Percentiles rank a stretch among this genome's conserved stretches.
Evolutionary conservation across 2,329 filamentous ascomycete genomes (phyloP).

Genomic region (Diaporthe vaccinii): DNA sequence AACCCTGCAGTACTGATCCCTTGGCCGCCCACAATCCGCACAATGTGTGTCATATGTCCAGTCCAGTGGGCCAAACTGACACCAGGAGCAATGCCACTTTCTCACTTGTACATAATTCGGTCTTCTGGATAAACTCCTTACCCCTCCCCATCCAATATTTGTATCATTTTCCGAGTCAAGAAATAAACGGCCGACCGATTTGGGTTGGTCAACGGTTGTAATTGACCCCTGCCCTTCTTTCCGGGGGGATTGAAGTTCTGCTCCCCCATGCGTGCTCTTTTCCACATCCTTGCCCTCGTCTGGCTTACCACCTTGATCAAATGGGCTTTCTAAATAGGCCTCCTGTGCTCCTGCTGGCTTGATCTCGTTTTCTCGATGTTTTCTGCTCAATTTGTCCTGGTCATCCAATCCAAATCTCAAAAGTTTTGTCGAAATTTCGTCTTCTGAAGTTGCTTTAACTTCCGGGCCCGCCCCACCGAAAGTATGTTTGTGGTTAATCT

Average conservation of each 20-base stretch:
- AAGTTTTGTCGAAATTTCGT: not conserved
- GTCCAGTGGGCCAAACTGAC: not conserved
- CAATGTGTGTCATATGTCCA: not conserved
- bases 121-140: not conserved
- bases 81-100: not conserved
- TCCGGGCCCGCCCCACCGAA: not conserved
- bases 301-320: too few relatives aligned
- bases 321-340: too few relatives aligned
- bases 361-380: too few relatives aligned
- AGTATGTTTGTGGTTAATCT: fast-evolving
- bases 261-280: too few relatives aligned
- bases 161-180: not conserved
- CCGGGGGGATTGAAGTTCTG: too few relatives aligned
- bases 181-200: too few relatives aligned
- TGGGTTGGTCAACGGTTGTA: too few relatives aligned
- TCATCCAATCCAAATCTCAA: too few relatives aligned
- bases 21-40: not conserved
- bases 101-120: not conserved
- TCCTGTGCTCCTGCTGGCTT: too few relatives aligned
- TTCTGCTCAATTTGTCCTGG: too few relatives aligned
- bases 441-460: not conserved
- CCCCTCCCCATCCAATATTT: not conserved
- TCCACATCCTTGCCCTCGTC: too few relatives aligned
- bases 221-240: too few relatives aligned
- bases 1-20: not conserved